These are phyloP conservation scores for Suillus subluteus DNA, from an alignment of 768 basidiomycete species.

Conservation along the genomic window DNA sequence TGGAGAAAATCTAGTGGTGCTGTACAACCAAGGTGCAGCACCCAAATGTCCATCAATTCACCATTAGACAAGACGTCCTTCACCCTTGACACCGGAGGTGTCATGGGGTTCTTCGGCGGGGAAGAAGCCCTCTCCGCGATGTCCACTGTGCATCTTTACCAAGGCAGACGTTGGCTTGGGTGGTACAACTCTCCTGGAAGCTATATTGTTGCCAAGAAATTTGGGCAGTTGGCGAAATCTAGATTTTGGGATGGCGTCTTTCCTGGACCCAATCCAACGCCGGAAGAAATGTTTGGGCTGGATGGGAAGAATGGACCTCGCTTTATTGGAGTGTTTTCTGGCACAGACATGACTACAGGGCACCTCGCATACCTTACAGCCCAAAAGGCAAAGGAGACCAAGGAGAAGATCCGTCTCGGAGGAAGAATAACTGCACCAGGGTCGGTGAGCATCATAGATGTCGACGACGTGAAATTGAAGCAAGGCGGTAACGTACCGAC, in stretches of 20 bases:
- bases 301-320: conserved; percentile 32
- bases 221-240: conserved; percentile 32
- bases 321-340: conserved; percentile 31
- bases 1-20: neutral
- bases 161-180: conserved; percentile 36
- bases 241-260: conserved; percentile 38
- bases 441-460: conserved; percentile 25
- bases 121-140: conserved; percentile 43
- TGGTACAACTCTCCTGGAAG: conserved; percentile 44
- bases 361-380: conserved; percentile 35
- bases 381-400: conserved; percentile 15
- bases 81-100: conserved; percentile 33
- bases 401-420: neutral
- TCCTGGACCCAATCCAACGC: conserved; percentile 33
- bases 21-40: neutral
- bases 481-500: conserved; percentile 16
- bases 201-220: conserved; percentile 37
- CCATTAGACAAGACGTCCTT: conserved; percentile 21
- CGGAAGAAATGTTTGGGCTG: conserved; percentile 32
- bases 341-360: conserved; percentile 32
- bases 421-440: conserved; percentile 25
- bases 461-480: conserved; percentile 27
- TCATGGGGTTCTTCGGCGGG: conserved; percentile 42
- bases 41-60: neutral
- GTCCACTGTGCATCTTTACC: conserved; percentile 37